Percentiles rank a stretch among this genome's conserved stretches.
phyloP scores from a whole-genome alignment of 495 filamentous ascomycete genomes.

The Penicillium parvum region DNA sequence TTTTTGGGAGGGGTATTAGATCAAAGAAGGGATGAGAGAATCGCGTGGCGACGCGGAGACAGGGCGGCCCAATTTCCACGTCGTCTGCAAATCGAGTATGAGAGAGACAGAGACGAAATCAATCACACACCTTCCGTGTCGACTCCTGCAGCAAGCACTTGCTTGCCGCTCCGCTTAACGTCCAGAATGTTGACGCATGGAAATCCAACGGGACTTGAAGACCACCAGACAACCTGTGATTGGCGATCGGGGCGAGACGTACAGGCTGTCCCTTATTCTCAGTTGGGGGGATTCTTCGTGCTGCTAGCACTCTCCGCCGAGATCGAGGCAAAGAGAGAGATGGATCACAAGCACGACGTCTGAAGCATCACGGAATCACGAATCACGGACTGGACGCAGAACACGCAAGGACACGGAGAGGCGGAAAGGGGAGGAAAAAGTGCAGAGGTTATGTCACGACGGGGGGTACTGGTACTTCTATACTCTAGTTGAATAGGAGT shows the following conservation, averaged over 20 bases:
- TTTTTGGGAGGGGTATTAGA: constrained; percentile 11
- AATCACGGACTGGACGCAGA: too few species aligned
- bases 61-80: constrained; percentile 9
- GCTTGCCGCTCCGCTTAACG: constrained; percentile 52
- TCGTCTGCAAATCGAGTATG: neutral
- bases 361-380: constrained; percentile 6
- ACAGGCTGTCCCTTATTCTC: neutral
- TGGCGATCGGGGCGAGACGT: constrained; percentile 15
- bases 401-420: constrained; percentile 9
- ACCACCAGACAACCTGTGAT: constrained; percentile 30
- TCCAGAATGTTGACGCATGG: constrained; percentile 52
- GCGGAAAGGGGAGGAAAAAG: constrained; percentile 15
- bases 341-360: constrained; percentile 4
- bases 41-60: constrained; percentile 3
- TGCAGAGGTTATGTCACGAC: constrained; percentile 15
- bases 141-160: constrained; percentile 52
- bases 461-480: constrained; percentile 5
- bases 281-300: neutral
- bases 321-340: constrained; percentile 1
- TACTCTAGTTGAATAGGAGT: too few species aligned
- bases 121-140: constrained; percentile 45
- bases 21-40: neutral
- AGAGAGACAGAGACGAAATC: neutral
- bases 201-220: constrained; percentile 31
- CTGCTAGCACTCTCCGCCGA: too few species aligned